Conservation (phyloP, 2,329 filamentous ascomycete species). For the Monilinia fructigena region DNA sequence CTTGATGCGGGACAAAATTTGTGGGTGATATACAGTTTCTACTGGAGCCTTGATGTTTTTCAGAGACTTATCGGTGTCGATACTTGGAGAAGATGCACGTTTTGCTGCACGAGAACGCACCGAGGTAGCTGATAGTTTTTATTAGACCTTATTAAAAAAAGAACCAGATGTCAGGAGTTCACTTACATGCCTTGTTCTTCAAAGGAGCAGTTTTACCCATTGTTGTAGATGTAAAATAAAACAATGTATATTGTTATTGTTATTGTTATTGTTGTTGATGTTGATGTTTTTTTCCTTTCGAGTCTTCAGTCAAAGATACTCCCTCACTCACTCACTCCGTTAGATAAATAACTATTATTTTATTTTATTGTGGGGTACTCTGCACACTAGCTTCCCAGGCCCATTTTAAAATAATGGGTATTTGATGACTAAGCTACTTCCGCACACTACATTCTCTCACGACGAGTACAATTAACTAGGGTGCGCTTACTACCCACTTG, state of each 20-base stretch:
- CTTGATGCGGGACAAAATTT: constrained; percentile 69
- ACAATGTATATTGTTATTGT: constrained; percentile 2
- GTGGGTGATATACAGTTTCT: constrained; percentile 52
- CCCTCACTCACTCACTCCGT: no score
- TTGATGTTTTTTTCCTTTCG: neutral
- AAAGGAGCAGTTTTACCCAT: constrained; percentile 41
- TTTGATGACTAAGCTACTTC: no score
- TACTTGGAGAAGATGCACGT: constrained; percentile 67
- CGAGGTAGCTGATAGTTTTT: constrained; percentile 47
- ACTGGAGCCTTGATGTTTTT: constrained; percentile 56
- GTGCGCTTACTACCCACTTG: no score
- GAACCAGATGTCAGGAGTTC: neutral
- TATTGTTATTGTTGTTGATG: neutral
- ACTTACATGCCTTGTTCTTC: constrained; percentile 38
- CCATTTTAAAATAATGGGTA: neutral
- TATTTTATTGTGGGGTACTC: constrained; percentile 15
- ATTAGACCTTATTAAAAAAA: neutral
- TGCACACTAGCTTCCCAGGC: no score
- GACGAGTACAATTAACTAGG: no score
- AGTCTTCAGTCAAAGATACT: constrained; percentile 9
- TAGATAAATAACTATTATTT: neutral
- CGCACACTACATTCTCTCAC: no score
- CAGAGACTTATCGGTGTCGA: constrained; percentile 70
- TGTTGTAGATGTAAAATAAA: constrained; percentile 15
- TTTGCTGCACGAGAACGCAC: constrained; percentile 73